Evolutionary conservation across 2,329 filamentous ascomycete species (phyloP).

Genomic region (Parasarocladium wereldwijsianum): DNA sequence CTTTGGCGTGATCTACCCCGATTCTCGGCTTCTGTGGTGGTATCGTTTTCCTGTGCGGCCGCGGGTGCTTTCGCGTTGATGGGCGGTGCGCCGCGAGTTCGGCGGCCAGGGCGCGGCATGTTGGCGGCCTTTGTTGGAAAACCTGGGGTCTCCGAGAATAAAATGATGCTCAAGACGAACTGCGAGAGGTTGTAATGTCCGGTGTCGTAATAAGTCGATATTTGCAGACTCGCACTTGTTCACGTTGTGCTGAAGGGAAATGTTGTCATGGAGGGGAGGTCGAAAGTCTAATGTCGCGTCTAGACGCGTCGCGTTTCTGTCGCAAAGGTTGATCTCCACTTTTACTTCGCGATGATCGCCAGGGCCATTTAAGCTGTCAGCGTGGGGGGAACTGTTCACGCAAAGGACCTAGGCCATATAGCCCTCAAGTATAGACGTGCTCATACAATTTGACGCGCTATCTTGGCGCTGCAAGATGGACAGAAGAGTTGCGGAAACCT

Average conservation of each 20-base stretch:
- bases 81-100: slow-evolving; percentile 2
- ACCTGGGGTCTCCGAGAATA: too few species aligned
- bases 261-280: not conserved
- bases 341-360: too few species aligned
- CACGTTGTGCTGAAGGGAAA: not conserved
- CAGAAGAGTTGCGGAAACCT: too few species aligned
- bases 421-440: too few species aligned
- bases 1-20: slow-evolving; percentile 9
- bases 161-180: too few species aligned
- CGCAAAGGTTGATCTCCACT: too few species aligned
- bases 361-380: too few species aligned
- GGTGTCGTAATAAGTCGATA: not conserved
- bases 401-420: too few species aligned
- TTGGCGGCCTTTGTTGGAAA: not conserved
- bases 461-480: too few species aligned
- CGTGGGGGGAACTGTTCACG: too few species aligned
- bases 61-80: not conserved
- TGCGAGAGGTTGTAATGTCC: too few species aligned
- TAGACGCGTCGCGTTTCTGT: slow-evolving; percentile 3
- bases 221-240: not conserved
- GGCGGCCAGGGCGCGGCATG: slow-evolving; percentile 6
- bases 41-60: not conserved
- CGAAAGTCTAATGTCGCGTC: not conserved
- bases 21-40: not conserved
- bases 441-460: too few species aligned